Evolutionary conservation across 768 basidiomycete genomes (phyloP), one percentile per base, ranked within the genome.

Genomic region (Podaxis pistillaris): DNA sequence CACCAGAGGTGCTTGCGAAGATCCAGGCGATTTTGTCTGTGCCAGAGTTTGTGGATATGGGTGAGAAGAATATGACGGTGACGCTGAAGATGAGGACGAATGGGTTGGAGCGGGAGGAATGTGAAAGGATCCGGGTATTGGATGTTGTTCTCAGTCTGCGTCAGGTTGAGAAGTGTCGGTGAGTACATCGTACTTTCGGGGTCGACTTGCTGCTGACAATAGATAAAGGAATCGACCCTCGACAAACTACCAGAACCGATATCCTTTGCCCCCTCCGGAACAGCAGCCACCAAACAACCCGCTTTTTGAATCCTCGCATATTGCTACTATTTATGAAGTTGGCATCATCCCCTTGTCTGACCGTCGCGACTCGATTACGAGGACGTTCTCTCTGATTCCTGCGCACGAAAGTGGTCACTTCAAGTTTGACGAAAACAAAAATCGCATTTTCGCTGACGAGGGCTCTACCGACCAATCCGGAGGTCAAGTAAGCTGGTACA

Each of bases 121-220:
- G 87, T 68, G 75, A 80, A 65, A 81, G 80, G 47, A 71, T 94
- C 15, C 84, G 82, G 60, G 68, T 92, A 19, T 76, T 79, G 26
- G 82, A 79, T 5, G 81, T 93, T 64, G 73, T 77, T 5, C 72
- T 88, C 4, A 80, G 88, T 60, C 66, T 91, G 30, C 71, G 82
- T 37, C 92, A 94, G 65, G 73, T 76, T 44, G 92, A 94, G 68
- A 79, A 79, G 58, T 88, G 81, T 73, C 80, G 88, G 91, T 91
- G 67, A 37, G 83, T 69, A 22, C 22, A 54, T 19, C 37, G 26
- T 30, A 28, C 28, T 49, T 36, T 49, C 26, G 28, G n/a, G 62
- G 24, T 36, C 37, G 12, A 13, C 36, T 19, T 64, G 52, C 36
- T 60, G 13, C 33, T 40, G 26, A 47, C 33, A 47, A 22, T 65